phyloP scores from a whole-genome alignment of 192 early-diverging fungal genomes.

The Thoreauomyces humboldtii region DNA sequence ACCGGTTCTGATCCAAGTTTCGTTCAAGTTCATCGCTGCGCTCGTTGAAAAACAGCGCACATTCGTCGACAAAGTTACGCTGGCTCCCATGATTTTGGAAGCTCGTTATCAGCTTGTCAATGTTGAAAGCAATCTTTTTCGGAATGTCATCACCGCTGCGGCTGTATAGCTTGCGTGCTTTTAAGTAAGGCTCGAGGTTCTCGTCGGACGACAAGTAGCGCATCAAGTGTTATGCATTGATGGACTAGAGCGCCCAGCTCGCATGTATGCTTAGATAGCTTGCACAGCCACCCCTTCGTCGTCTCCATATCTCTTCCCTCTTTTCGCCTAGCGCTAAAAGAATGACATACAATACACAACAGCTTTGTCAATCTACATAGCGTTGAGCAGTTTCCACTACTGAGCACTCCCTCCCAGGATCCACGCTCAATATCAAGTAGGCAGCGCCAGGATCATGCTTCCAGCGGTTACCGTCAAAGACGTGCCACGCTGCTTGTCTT shows the following conservation, averaged over 20 bases:
- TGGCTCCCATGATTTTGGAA: not conserved
- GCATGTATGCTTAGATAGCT: no score
- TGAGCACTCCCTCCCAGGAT: no score
- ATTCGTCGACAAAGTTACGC: slow-evolving; percentile 1
- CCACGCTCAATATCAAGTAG: no score
- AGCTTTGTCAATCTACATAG: no score
- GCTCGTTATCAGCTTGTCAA: not conserved
- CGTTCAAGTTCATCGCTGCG: slow-evolving; percentile 9
- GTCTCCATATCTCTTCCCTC: no score
- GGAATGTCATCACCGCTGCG: not conserved
- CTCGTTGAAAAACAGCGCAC: slow-evolving; percentile 7
- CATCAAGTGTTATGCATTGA: no score
- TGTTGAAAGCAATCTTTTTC: not conserved
- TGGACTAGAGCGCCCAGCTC: no score
- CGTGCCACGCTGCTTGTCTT: slow-evolving; percentile 11
- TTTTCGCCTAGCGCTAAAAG: no score
- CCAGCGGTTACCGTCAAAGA: not conserved
- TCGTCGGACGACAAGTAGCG: slow-evolving; percentile 10
- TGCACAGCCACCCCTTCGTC: no score
- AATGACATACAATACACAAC: no score
- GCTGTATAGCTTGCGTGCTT: slow-evolving; percentile 7
- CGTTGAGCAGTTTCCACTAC: no score
- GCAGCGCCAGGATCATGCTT: slow-evolving; percentile 11
- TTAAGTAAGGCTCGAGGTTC: slow-evolving; percentile 5
- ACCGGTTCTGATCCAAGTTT: not conserved